Evolutionary conservation across 2,329 filamentous ascomycete species (phyloP).

Genomic region (Colletotrichum sojae): DNA sequence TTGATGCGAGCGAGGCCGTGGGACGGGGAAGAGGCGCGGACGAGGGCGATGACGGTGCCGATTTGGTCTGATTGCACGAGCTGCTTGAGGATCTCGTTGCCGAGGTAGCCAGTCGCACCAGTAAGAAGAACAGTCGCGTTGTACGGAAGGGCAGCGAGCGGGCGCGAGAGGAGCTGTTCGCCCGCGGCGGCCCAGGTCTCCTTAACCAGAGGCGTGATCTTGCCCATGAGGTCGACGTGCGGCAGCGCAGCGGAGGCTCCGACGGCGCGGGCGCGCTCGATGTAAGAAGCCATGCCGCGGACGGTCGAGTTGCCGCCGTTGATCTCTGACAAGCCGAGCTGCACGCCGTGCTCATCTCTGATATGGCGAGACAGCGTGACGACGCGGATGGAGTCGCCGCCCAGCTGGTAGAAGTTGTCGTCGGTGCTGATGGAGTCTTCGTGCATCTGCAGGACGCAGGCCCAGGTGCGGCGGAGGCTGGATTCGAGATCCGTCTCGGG

Average conservation of each 20-base stretch:
- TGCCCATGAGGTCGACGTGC: slow-evolving; percentile 1
- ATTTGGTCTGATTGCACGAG: slow-evolving; percentile 6
- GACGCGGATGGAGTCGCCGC: slow-evolving; percentile 43
- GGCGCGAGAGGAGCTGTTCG: not conserved
- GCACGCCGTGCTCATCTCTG: slow-evolving; percentile 35
- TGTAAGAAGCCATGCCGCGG: slow-evolving; percentile 38
- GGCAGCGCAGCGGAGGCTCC: not conserved
- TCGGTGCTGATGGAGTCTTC: slow-evolving; percentile 37
- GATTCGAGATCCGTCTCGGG: slow-evolving; percentile 14
- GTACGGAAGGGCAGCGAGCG: not conserved
- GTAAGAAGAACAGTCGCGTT: slow-evolving; percentile 20
- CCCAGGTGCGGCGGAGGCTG: slow-evolving; percentile 26
- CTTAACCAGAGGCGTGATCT: slow-evolving; percentile 6
- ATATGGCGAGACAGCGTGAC: slow-evolving; percentile 41
- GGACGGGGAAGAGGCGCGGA: slow-evolving; percentile 27
- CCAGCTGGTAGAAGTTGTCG: slow-evolving; percentile 43
- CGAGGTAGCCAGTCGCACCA: slow-evolving; percentile 24
- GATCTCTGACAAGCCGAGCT: slow-evolving; percentile 39
- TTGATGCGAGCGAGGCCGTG: slow-evolving; percentile 32
- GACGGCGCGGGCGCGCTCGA: slow-evolving; percentile 19
- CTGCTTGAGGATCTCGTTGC: slow-evolving; percentile 26
- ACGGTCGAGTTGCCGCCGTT: slow-evolving; percentile 43
- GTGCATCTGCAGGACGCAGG: slow-evolving; percentile 27
- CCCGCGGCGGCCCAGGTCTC: not conserved
- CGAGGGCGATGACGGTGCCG: slow-evolving; percentile 24